A percentile compares a stretch with the other conserved stretches of the same genome.
phyloP scores from a whole-genome alignment of 1,284 basidiomycete species.

The Agaricales sp. region DNA sequence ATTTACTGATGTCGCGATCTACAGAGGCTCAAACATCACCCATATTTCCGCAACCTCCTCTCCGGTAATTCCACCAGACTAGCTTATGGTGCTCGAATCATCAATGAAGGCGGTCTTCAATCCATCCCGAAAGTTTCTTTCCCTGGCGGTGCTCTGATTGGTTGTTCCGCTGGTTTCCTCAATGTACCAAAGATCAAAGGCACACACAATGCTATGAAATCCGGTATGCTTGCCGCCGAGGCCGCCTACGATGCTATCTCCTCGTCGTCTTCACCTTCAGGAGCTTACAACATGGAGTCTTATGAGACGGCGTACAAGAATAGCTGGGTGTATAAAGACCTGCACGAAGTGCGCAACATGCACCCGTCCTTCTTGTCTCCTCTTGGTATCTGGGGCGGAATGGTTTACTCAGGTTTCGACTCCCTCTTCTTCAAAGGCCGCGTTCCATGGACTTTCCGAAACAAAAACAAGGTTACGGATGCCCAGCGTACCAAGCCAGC shows the following conservation, averaged over 20 bases:
- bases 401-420: constrained; percentile 88
- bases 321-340: background rate
- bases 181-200: constrained; percentile 99
- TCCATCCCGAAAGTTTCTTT: constrained; percentile 89
- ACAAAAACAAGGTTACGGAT: constrained; percentile 13
- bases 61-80: constrained; percentile 40
- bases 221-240: constrained; percentile 95
- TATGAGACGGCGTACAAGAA: background rate
- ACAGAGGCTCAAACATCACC: constrained; percentile 97
- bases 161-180: constrained; percentile 93
- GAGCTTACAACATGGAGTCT: background rate
- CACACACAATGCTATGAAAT: constrained; percentile 99
- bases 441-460: constrained; percentile 85
- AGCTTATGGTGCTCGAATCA: constrained; percentile 84
- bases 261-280: constrained; percentile 6
- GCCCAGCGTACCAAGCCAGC: constrained; percentile 9
- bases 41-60: constrained; percentile 78
- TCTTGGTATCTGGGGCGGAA: constrained; percentile 83
- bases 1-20: no score
- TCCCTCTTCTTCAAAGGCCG: constrained; percentile 79
- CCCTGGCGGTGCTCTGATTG: constrained; percentile 92
- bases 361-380: constrained; percentile 85
- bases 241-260: constrained; percentile 62
- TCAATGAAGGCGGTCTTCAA: constrained; percentile 95
- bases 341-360: constrained; percentile 23